phyloP scores from a whole-genome alignment of 2,329 filamentous ascomycete genomes.

The Truncatella angustata region DNA sequence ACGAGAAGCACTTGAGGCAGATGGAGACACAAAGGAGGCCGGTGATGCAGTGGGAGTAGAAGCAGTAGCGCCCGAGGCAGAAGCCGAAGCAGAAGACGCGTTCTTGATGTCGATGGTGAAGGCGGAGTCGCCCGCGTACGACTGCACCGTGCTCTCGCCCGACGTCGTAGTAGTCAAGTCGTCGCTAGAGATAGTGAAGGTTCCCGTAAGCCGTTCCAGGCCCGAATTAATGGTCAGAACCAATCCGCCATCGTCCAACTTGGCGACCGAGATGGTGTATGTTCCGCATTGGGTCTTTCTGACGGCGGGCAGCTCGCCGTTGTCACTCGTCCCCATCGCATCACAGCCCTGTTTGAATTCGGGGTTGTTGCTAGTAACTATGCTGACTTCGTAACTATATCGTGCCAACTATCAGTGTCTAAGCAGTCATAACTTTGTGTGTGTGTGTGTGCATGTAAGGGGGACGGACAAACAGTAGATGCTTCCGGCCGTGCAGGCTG shows the following conservation, averaged over 20 bases:
- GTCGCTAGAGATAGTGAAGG: neutral
- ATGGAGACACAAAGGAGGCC: neutral
- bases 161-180: neutral
- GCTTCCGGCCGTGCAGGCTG: neutral
- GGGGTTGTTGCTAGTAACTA: neutral
- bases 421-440: neutral
- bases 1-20: neutral
- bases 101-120: neutral
- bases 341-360: neutral
- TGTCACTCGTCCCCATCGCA: neutral
- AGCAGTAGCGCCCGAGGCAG: neutral
- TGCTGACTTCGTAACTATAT: neutral
- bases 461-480: neutral
- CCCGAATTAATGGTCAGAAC: neutral
- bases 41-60: neutral
- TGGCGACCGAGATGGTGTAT: constrained; percentile 12
- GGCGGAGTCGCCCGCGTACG: neutral
- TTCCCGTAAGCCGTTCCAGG: neutral
- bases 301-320: constrained; percentile 13
- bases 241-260: constrained; percentile 11
- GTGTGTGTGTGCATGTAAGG: neutral
- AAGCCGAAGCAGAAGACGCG: neutral
- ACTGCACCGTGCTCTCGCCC: neutral
- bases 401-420: neutral
- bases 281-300: constrained; percentile 14